Conservation (phyloP, 768 basidiomycete genomes). For the Boletus edulis region DNA sequence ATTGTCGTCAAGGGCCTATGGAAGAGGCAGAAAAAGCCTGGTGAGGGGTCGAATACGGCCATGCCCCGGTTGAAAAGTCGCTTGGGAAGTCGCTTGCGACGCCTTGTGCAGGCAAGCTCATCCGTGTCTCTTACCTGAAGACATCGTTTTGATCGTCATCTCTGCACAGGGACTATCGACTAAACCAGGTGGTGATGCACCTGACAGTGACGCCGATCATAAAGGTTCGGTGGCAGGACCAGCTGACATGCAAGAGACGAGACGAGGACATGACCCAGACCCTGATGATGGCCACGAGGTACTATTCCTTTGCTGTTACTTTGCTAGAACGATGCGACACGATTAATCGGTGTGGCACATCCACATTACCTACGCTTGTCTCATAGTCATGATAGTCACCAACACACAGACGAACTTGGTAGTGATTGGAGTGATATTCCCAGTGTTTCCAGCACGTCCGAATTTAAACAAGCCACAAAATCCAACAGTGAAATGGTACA, state of each 20-base stretch:
- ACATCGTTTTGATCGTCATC: neutral
- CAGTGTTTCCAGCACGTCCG: neutral
- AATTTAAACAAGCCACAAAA: slow-evolving; percentile 1
- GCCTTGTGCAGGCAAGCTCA: slow-evolving; percentile 17
- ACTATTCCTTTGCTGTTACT: slow-evolving; percentile 27
- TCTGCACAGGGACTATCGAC: slow-evolving; percentile 7
- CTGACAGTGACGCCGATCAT: neutral
- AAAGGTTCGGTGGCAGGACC: neutral
- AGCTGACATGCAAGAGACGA: neutral
- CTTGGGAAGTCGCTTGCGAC: slow-evolving; percentile 10
- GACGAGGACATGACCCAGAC: neutral
- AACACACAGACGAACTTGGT: neutral
- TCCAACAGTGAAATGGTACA: slow-evolving; percentile 13
- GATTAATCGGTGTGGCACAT: slow-evolving; percentile 1
- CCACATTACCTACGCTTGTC: neutral
- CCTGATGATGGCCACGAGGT: slow-evolving; percentile 19
- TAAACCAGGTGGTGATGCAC: neutral
- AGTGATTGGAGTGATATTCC: too few relatives aligned
- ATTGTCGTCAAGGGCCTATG: slow-evolving; percentile 10
- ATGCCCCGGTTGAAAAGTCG: neutral
- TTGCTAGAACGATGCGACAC: slow-evolving; percentile 17
- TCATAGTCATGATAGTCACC: neutral
- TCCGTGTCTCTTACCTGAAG: neutral
- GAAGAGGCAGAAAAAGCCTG: slow-evolving; percentile 6
- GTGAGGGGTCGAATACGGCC: neutral